Evolutionary conservation across 169 alveolate genomes (phyloP).

Genomic region (Pseudocohnilembus persalinus): DNA sequence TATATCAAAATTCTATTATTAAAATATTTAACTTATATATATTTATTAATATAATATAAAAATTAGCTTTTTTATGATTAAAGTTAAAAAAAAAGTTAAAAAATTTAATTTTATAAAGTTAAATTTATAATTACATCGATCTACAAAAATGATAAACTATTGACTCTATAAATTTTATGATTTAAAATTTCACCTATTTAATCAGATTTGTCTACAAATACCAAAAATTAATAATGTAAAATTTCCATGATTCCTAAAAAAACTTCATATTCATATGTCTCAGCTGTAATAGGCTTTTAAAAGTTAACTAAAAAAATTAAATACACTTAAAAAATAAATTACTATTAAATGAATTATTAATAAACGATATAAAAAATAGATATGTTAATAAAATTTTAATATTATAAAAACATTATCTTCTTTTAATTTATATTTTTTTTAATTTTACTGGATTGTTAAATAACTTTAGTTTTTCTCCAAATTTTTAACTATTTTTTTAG

Average conservation of each 20-base stretch:
- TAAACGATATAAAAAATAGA: too few relatives aligned
- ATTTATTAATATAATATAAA: too few relatives aligned
- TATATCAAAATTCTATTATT: too few relatives aligned
- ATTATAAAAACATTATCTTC: too few relatives aligned
- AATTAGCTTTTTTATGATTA: too few relatives aligned
- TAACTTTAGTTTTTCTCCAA: neutral
- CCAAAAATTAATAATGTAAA: neutral
- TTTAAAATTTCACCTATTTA: neutral
- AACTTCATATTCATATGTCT: neutral
- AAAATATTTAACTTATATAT: too few relatives aligned
- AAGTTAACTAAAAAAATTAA: neutral
- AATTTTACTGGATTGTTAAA: neutral
- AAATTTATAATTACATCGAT: neutral
- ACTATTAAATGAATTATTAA: too few relatives aligned
- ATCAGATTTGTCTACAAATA: neutral
- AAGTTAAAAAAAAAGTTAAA: too few relatives aligned
- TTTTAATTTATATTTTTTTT: too few relatives aligned
- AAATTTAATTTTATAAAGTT: too few relatives aligned
- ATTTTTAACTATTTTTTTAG: neutral
- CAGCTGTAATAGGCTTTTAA: neutral
- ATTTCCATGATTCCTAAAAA: neutral
- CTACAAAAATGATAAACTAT: neutral
- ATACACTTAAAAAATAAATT: too few relatives aligned
- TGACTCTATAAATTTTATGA: neutral
- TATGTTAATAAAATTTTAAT: too few relatives aligned